Conservation (phyloP, 2,329 filamentous ascomycete species). For the Sclerotinia subarctica region DNA sequence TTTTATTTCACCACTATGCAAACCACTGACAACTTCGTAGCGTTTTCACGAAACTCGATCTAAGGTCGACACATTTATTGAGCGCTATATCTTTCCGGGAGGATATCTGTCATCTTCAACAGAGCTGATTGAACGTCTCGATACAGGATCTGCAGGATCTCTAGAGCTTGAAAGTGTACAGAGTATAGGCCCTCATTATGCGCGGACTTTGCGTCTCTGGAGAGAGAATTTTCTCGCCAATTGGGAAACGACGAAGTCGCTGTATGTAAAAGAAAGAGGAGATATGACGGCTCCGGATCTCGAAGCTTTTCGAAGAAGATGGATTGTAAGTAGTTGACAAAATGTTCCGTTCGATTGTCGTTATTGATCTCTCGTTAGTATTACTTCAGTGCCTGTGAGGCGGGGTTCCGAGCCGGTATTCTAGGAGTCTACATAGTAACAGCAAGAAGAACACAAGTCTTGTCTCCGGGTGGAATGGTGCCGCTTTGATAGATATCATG, state of each 20-base stretch:
- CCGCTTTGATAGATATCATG: not conserved
- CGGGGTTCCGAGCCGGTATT: conserved; percentile 53
- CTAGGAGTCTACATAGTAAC: conserved; percentile 50
- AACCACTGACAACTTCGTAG: not conserved
- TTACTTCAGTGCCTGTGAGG: conserved; percentile 24
- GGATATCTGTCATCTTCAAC: conserved; percentile 61
- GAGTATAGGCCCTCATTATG: conserved; percentile 70
- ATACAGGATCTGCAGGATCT: conserved; percentile 53
- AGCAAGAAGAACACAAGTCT: conserved; percentile 16
- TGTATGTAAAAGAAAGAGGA: conserved; percentile 54
- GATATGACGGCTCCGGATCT: conserved; percentile 37
- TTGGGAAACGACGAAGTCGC: conserved; percentile 54
- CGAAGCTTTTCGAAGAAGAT: conserved; percentile 64
- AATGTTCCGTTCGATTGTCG: not conserved
- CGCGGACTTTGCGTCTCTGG: conserved; percentile 64
- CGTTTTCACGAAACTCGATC: conserved; percentile 19
- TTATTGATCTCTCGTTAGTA: conserved; percentile 14
- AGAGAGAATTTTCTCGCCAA: conserved; percentile 60
- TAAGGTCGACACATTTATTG: conserved; percentile 52
- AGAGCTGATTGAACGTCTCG: conserved; percentile 55
- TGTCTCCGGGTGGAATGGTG: not conserved
- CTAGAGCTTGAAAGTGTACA: conserved; percentile 63
- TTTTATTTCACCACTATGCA: not conserved
- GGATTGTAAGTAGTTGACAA: conserved; percentile 50
- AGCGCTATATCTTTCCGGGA: conserved; percentile 71